phyloP scores from a whole-genome alignment of 129 eudicot genomes.

The Rutidosis leptorrhynchoides region DNA sequence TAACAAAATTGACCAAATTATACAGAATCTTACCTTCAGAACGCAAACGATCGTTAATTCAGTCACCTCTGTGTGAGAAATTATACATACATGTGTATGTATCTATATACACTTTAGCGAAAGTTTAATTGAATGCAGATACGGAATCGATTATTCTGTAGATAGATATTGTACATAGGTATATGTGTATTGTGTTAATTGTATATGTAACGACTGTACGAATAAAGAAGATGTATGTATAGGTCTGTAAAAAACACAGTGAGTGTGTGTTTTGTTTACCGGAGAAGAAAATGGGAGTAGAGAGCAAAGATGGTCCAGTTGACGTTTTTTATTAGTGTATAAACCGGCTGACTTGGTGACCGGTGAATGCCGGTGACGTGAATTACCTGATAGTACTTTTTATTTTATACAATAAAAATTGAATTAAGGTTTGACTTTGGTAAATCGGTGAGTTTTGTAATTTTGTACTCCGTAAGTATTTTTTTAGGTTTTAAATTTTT shows the following conservation, averaged over 20 bases:
- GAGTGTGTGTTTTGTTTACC: conserved; percentile 20
- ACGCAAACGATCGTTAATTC: conserved; percentile 23
- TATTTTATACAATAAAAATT: neutral
- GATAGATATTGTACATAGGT: conserved; percentile 23
- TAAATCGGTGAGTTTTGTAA: no score
- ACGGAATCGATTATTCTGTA: conserved; percentile 13
- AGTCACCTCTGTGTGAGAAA: conserved; percentile 22
- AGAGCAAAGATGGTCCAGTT: conserved; percentile 24
- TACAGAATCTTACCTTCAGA: conserved; percentile 14
- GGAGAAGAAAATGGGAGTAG: conserved; percentile 24
- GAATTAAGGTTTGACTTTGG: neutral
- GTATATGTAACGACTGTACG: conserved; percentile 16
- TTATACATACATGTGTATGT: conserved; percentile 16
- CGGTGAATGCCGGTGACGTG: conserved; percentile 23
- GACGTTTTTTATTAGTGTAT: conserved; percentile 27
- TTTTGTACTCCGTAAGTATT: no score
- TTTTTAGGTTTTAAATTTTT: no score
- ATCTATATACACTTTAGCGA: conserved; percentile 9
- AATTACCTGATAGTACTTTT: conserved; percentile 1
- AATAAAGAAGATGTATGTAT: conserved; percentile 12
- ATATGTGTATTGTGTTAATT: neutral
- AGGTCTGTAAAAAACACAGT: conserved; percentile 12
- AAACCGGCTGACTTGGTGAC: conserved; percentile 27
- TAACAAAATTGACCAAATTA: neutral
- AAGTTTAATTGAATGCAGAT: conserved; percentile 25